Conservation (phyloP, 768 basidiomycete species). For the Hygrophorus pudorinus region DNA sequence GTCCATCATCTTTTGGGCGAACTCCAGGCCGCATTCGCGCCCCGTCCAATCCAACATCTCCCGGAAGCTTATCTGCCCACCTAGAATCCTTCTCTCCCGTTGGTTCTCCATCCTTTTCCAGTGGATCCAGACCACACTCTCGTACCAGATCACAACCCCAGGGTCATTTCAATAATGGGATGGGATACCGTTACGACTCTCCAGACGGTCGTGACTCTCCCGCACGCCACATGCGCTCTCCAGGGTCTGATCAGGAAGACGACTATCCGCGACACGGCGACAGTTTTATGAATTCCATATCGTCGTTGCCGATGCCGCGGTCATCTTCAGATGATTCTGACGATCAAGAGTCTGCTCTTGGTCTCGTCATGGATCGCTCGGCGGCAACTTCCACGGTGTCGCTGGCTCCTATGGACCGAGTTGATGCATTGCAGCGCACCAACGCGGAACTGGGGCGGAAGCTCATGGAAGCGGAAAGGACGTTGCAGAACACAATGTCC, state of each 20-base stretch:
- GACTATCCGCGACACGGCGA: constrained; percentile 18
- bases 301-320: constrained; percentile 51
- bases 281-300: constrained; percentile 29
- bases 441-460: constrained; percentile 73
- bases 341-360: constrained; percentile 39
- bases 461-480: constrained; percentile 63
- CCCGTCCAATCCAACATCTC: constrained; percentile 66
- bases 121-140: constrained; percentile 54
- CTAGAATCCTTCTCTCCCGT: constrained; percentile 22
- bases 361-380: constrained; percentile 52
- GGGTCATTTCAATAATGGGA: constrained; percentile 16
- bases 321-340: constrained; percentile 38
- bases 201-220: constrained; percentile 6
- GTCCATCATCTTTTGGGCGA: constrained; percentile 32
- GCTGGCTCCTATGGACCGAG: constrained; percentile 58
- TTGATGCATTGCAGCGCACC: constrained; percentile 62
- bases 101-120: constrained; percentile 30
- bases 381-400: constrained; percentile 55
- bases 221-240: constrained; percentile 1
- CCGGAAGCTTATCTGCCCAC: constrained; percentile 22
- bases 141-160: constrained; percentile 47
- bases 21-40: constrained; percentile 44
- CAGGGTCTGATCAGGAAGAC: background rate
- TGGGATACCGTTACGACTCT: constrained; percentile 10
- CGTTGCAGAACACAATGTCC: constrained; percentile 50